Conservation (phyloP, 495 filamentous ascomycete species). For the Aspergillus wentii region DNA sequence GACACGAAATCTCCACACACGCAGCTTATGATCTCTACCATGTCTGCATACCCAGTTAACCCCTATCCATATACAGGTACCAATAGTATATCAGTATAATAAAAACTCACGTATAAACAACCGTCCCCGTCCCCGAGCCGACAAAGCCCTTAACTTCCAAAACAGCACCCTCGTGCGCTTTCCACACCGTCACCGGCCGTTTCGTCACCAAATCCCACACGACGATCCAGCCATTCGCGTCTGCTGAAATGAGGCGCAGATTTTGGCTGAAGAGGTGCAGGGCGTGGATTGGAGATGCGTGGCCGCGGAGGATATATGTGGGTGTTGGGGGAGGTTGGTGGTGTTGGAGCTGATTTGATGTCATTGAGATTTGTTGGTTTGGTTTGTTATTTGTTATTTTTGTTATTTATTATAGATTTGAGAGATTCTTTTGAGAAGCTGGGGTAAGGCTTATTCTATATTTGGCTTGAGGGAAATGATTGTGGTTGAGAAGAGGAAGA, state of each 20-base stretch:
- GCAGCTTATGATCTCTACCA: conserved; percentile 82
- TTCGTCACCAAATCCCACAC: conserved; percentile 82
- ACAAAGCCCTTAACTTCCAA: conserved; percentile 63
- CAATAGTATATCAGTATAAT: not conserved
- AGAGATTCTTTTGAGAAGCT: no score
- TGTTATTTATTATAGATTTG: no score
- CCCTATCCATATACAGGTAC: not conserved
- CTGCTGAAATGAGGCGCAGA: conserved; percentile 74
- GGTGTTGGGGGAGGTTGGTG: conserved; percentile 59
- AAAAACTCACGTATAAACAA: conserved; percentile 61
- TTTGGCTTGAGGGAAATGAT: no score
- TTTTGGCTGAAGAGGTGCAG: conserved; percentile 69
- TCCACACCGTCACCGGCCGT: conserved; percentile 81
- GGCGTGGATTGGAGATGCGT: conserved; percentile 75
- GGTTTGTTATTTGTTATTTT: no score
- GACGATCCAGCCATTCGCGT: conserved; percentile 85
- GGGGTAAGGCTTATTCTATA: no score
- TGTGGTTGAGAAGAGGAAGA: no score
- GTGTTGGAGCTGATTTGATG: conserved; percentile 1
- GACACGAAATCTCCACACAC: conserved; percentile 70
- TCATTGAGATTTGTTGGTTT: not conserved
- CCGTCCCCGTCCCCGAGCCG: conserved; percentile 49
- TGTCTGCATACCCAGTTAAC: conserved; percentile 53
- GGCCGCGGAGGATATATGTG: conserved; percentile 82
- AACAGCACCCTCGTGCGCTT: conserved; percentile 73